Percentiles rank a stretch among this genome's conserved stretches.
Conservation (phyloP, 2,329 filamentous ascomycete species). For the Alternaria hordeiaustralica region DNA sequence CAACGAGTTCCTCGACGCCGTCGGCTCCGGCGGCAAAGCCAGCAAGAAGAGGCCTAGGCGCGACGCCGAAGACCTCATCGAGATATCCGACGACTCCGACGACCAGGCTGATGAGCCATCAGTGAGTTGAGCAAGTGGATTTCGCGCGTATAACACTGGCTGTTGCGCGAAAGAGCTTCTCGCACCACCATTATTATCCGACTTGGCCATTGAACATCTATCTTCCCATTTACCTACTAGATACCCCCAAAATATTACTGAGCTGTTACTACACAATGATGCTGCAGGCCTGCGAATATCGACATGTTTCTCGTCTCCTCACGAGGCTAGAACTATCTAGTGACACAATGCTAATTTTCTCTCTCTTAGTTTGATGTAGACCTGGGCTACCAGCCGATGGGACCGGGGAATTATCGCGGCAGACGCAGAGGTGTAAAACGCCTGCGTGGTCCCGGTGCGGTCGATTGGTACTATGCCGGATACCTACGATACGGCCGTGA, state of each 20-base stretch:
- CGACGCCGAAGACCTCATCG: slow-evolving; percentile 30
- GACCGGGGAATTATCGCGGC: background rate
- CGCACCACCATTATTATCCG: background rate
- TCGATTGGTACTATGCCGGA: background rate
- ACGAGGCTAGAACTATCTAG: background rate
- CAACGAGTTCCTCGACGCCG: slow-evolving; percentile 67
- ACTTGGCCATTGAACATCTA: background rate
- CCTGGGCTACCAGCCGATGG: background rate
- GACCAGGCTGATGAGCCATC: slow-evolving; percentile 16
- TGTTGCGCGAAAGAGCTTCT: background rate
- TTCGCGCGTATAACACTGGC: slow-evolving; percentile 1
- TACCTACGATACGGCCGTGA: background rate
- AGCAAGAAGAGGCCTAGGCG: slow-evolving; percentile 49
- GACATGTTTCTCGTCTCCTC: background rate
- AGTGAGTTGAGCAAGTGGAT: slow-evolving; percentile 12
- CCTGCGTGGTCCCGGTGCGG: background rate
- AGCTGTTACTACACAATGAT: background rate
- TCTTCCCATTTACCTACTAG: slow-evolving; percentile 3
- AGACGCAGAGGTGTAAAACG: background rate
- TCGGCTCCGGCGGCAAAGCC: slow-evolving; percentile 60
- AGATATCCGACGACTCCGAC: slow-evolving; percentile 44
- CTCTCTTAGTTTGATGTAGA: background rate
- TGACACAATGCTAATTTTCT: background rate
- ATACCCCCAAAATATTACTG: slow-evolving; percentile 8
- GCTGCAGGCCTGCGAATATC: background rate